Evolutionary conservation across 106 monocot species (phyloP).

Genomic region (Dendrobium officinale): DNA sequence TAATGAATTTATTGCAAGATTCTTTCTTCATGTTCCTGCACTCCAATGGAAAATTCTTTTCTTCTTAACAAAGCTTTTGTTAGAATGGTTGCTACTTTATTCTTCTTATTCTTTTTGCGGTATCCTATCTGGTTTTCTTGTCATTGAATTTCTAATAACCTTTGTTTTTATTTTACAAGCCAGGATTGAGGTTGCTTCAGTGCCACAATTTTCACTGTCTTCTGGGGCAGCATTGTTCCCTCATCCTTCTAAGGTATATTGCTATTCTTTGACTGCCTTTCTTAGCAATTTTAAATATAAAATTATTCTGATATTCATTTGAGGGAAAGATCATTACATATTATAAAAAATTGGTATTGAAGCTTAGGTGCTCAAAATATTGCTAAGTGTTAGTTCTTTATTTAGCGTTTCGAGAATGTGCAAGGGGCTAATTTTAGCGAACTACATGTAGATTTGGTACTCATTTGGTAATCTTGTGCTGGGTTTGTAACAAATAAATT

Average conservation of each 20-base stretch:
- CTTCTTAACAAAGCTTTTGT: background rate
- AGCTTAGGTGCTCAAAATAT: background rate
- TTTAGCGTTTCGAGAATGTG: no score
- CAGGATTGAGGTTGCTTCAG: slow-evolving; percentile 21
- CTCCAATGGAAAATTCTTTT: background rate
- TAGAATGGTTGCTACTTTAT: background rate
- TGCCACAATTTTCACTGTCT: slow-evolving; percentile 37
- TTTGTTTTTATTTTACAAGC: slow-evolving; percentile 8
- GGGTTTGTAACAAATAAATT: background rate
- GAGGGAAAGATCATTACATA: background rate
- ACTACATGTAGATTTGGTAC: no score
- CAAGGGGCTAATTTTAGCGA: no score
- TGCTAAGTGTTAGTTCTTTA: background rate
- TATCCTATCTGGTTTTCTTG: background rate
- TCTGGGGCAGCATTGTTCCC: slow-evolving; percentile 81
- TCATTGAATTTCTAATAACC: background rate
- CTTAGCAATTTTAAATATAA: background rate
- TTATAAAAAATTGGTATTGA: background rate
- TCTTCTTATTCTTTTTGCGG: background rate
- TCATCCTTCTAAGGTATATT: slow-evolving; percentile 85
- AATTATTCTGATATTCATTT: background rate
- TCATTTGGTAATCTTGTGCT: background rate
- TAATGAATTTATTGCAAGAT: background rate
- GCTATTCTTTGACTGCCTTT: background rate
- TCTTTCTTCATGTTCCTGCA: background rate